Conservation (phyloP, 768 basidiomycete genomes). For the Russula dissimulans region DNA sequence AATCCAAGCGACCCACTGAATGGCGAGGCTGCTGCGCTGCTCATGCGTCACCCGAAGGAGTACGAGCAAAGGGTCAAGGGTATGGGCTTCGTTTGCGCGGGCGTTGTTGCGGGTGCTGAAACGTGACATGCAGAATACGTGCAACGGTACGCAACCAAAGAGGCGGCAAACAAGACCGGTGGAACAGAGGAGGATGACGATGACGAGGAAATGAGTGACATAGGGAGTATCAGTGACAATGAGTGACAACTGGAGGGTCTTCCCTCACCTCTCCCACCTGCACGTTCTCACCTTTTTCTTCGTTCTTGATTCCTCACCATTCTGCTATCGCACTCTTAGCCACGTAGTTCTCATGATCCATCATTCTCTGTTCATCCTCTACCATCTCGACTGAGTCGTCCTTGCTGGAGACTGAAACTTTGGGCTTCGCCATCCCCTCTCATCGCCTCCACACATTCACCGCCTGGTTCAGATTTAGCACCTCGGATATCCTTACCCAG, state of each 20-base stretch:
- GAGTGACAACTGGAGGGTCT: neutral
- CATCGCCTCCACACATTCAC: neutral
- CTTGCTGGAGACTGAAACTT: neutral
- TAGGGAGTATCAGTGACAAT: conserved; percentile 63
- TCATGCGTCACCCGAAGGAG: conserved; percentile 95
- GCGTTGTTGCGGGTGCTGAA: neutral
- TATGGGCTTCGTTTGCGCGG: conserved; percentile 26
- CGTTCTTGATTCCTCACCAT: neutral
- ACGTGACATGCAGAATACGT: conserved; percentile 68
- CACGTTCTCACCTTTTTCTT: neutral
- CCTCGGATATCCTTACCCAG: conserved; percentile 10
- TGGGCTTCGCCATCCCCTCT: neutral
- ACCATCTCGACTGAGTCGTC: neutral
- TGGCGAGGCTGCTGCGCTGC: conserved; percentile 92
- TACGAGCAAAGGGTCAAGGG: conserved; percentile 94
- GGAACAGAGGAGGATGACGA: conserved; percentile 62
- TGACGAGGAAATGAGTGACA: conserved; percentile 79
- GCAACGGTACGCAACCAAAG: conserved; percentile 87
- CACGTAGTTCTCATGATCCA: neutral
- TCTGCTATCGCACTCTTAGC: neutral
- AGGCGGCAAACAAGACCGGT: conserved; percentile 69
- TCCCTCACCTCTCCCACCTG: neutral
- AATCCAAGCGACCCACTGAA: conserved; percentile 98
- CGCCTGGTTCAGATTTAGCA: neutral
- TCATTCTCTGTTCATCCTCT: conserved; percentile 1